Evolutionary conservation across 1,284 basidiomycete genomes (phyloP).

Genomic region (Cystobasidium sp.): DNA sequence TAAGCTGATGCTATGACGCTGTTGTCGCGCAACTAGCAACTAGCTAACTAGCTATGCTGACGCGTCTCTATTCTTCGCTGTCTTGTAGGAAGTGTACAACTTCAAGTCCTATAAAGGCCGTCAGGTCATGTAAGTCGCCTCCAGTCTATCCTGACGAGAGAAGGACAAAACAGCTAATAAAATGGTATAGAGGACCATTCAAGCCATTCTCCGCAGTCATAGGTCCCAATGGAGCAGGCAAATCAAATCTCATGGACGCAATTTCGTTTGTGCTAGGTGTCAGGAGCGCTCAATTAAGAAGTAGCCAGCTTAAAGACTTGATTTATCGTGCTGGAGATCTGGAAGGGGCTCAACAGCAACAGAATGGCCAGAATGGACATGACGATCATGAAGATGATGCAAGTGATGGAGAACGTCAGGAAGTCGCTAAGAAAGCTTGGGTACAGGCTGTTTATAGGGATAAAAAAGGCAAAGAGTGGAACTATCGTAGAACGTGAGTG

Average conservation of each 20-base stretch:
- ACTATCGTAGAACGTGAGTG: slow-evolving; percentile 85
- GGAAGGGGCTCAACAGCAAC: slow-evolving; percentile 48
- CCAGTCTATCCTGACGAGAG: neutral
- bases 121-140: slow-evolving; percentile 47
- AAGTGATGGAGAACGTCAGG: slow-evolving; percentile 60
- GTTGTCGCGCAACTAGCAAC: too few relatives aligned
- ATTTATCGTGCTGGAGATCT: slow-evolving; percentile 77
- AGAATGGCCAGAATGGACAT: slow-evolving; percentile 57
- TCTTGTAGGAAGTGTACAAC: slow-evolving; percentile 71
- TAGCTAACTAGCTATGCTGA: too few relatives aligned
- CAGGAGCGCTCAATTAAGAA: slow-evolving; percentile 88
- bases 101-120: slow-evolving; percentile 72
- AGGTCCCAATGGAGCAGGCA: slow-evolving; percentile 98
- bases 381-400: slow-evolving; percentile 57
- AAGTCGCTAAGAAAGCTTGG: slow-evolving; percentile 88
- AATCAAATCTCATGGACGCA: slow-evolving; percentile 99
- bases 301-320: slow-evolving; percentile 90
- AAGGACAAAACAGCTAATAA: slow-evolving; percentile 13
- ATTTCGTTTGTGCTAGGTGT: slow-evolving; percentile 98
- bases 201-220: slow-evolving; percentile 92
- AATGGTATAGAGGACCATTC: slow-evolving; percentile 89
- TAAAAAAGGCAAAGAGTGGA: slow-evolving; percentile 75
- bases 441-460: slow-evolving; percentile 91
- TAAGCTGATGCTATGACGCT: neutral
- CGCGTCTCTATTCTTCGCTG: slow-evolving; percentile 11